Conservation (phyloP, 2,329 filamentous ascomycete genomes). For the Penicillium glabrum region DNA sequence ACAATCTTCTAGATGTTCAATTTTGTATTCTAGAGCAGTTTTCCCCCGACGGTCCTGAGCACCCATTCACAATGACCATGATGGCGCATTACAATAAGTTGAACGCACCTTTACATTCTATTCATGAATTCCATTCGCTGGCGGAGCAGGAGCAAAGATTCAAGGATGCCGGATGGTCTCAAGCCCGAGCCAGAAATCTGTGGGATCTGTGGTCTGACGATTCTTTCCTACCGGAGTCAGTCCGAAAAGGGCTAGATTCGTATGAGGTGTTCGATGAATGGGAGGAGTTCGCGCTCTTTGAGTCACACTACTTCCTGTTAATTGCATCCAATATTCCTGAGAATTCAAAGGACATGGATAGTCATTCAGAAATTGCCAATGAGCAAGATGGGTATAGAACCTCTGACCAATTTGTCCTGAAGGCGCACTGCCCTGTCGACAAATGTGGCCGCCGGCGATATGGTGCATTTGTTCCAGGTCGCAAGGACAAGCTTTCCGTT, state of each 20-base stretch:
- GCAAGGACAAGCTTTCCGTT: conserved; percentile 26
- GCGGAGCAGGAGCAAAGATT: conserved; percentile 70
- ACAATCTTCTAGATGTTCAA: conserved; percentile 53
- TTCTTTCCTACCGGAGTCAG: conserved; percentile 60
- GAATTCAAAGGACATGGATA: background rate
- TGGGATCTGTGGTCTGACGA: conserved; percentile 81
- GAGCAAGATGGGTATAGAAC: background rate
- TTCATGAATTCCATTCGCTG: conserved; percentile 67
- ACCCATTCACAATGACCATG: conserved; percentile 88
- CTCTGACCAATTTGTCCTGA: conserved; percentile 19
- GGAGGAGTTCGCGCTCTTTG: conserved; percentile 89
- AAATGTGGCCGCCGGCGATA: conserved; percentile 58
- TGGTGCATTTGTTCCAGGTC: conserved; percentile 53
- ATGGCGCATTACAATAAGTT: conserved; percentile 78
- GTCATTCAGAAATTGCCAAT: background rate
- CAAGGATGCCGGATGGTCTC: conserved; percentile 63
- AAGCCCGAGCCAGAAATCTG: conserved; percentile 64
- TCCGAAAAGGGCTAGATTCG: conserved; percentile 64
- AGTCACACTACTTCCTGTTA: conserved; percentile 79
- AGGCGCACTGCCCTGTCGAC: conserved; percentile 25
- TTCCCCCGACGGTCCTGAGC: conserved; percentile 71
- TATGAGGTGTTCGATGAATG: conserved; percentile 91
- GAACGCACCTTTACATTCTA: conserved; percentile 73
- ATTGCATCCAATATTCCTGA: conserved; percentile 53
- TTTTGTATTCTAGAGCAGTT: conserved; percentile 89